Evolutionary conservation across 805 yeast genomes (phyloP).

Genomic region (Ogataea kodamae): DNA sequence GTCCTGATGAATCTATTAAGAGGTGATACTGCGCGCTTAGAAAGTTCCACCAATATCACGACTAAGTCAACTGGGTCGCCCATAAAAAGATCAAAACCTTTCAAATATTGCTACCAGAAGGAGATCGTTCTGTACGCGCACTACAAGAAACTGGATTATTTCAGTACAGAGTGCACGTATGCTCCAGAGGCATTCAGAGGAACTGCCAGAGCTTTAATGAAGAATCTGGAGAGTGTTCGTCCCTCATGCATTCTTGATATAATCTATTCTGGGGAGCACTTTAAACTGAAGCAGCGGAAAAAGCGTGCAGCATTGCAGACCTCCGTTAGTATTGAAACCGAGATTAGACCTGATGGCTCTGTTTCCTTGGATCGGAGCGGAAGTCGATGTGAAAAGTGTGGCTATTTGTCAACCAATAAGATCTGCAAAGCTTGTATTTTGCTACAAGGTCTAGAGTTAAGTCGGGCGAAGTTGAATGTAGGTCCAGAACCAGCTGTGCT

Average conservation of each 20-base stretch:
- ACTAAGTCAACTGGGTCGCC: constrained; percentile 85
- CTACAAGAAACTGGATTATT: constrained; percentile 89
- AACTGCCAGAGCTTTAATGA: constrained; percentile 89
- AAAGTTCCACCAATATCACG: constrained; percentile 79
- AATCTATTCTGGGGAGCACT: constrained; percentile 88
- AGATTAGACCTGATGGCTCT: constrained; percentile 61
- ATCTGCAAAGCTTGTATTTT: constrained; percentile 92
- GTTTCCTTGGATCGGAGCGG: constrained; percentile 54
- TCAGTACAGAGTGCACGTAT: constrained; percentile 95
- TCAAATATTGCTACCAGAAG: constrained; percentile 93
- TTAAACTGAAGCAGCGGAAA: constrained; percentile 60
- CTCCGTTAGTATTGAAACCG: constrained; percentile 44
- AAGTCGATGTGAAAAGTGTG: constrained; percentile 82
- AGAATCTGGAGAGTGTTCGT: constrained; percentile 82
- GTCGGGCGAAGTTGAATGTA: constrained; percentile 61
- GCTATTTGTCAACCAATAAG: constrained; percentile 82
- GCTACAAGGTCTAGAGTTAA: constrained; percentile 76
- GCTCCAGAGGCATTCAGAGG: constrained; percentile 99
- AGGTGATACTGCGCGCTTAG: constrained; percentile 94
- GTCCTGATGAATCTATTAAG: constrained; percentile 90
- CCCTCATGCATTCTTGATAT: constrained; percentile 94
- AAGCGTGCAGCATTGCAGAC: constrained; percentile 36
- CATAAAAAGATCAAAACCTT: constrained; percentile 90
- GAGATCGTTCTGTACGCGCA: constrained; percentile 97
- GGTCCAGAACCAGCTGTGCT: constrained; percentile 49